Conservation (phyloP, 148 eudicot genomes). For the Oxyria digyna region DNA sequence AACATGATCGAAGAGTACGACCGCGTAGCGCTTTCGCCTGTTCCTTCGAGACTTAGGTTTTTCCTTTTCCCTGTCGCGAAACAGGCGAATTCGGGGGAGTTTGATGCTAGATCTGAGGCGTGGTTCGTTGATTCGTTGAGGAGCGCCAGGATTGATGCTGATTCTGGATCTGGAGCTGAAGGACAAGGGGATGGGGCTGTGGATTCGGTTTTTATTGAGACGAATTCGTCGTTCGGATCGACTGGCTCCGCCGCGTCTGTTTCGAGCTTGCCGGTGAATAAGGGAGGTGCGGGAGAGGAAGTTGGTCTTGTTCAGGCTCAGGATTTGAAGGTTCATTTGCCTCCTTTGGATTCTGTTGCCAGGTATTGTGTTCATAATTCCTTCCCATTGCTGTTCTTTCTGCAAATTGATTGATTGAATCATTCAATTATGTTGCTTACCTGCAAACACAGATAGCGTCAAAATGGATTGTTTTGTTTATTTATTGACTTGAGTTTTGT, state of each 20-base stretch:
- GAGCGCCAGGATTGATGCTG: conserved; percentile 29
- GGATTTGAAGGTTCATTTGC: conserved; percentile 31
- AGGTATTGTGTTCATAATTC: conserved; percentile 46
- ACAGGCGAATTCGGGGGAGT: conserved; percentile 15
- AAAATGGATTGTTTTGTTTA: background rate
- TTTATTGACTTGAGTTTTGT: background rate
- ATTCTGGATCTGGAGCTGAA: conserved; percentile 16
- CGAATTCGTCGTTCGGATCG: conserved; percentile 39
- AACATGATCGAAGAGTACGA: conserved; percentile 84
- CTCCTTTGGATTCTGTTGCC: conserved; percentile 38
- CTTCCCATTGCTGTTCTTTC: background rate
- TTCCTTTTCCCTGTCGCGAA: conserved; percentile 42
- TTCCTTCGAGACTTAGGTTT: conserved; percentile 45
- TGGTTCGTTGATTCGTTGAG: conserved; percentile 61
- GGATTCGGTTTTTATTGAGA: conserved; percentile 29
- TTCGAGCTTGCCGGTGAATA: conserved; percentile 42
- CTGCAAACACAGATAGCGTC: background rate
- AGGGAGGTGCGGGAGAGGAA: conserved; percentile 29
- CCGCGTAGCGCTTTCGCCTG: conserved; percentile 20
- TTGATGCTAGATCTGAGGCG: conserved; percentile 39
- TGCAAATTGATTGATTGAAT: background rate
- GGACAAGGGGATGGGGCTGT: conserved; percentile 15
- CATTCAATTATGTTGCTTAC: background rate
- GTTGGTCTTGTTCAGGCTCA: conserved; percentile 26
- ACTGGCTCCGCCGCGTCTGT: conserved; percentile 48